These are phyloP conservation scores for Schizophyllum amplum DNA, from an alignment of 1,284 basidiomycete genomes.

Conservation along the genomic window DNA sequence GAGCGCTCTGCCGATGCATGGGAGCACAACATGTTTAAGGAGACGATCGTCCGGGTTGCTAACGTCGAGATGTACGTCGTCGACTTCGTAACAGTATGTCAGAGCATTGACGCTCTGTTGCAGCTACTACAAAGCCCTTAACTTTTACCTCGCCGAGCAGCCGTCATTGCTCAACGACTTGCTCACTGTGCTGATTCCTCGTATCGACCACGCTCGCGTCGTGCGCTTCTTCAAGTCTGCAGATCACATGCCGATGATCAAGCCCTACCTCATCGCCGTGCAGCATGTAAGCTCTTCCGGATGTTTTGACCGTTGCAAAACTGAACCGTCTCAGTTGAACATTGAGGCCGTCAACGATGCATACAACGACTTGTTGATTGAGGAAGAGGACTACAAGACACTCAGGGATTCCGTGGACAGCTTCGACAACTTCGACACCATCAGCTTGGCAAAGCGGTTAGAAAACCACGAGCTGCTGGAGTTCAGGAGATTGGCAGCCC, in stretches of 20 bases:
- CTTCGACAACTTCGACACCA: conserved; percentile 96
- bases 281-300: conserved; percentile 87
- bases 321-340: conserved; percentile 63
- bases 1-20: conserved; percentile 95
- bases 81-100: neutral
- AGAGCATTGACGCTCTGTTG: no score
- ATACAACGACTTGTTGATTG: conserved; percentile 94
- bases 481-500: conserved; percentile 90
- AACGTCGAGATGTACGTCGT: conserved; percentile 88
- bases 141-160: conserved; percentile 90
- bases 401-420: conserved; percentile 94
- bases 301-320: no score
- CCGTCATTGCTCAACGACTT: conserved; percentile 92
- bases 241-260: conserved; percentile 93
- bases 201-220: conserved; percentile 92
- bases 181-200: conserved; percentile 84
- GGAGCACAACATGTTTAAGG: conserved; percentile 99
- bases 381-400: conserved; percentile 98
- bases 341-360: conserved; percentile 96
- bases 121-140: conserved; percentile 84
- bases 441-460: conserved; percentile 78
- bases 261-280: conserved; percentile 93
- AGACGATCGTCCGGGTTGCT: conserved; percentile 88
- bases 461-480: conserved; percentile 92
- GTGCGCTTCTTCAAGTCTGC: conserved; percentile 94